Conservation (phyloP, 345 rosid genomes). For the Acer yangbiense region DNA sequence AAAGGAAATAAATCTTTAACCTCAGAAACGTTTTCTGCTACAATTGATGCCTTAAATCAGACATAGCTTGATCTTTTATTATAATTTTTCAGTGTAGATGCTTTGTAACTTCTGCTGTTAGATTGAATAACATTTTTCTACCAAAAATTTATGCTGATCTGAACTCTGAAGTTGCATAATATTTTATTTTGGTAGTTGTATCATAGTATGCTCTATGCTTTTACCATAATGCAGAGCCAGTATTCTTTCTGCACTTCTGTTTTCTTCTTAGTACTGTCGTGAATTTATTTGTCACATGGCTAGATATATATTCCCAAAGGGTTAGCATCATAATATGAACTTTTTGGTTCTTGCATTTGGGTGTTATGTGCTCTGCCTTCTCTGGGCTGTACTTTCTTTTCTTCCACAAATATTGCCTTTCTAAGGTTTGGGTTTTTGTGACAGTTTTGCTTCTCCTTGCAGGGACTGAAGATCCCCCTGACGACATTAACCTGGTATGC, state of each 20-base stretch:
- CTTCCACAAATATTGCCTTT: slow-evolving; percentile 1
- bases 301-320: background rate
- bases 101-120: background rate
- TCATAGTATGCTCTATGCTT: background rate
- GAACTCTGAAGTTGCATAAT: background rate
- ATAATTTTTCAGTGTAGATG: background rate
- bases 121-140: background rate
- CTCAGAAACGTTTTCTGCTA: slow-evolving; percentile 16
- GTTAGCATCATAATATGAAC: background rate
- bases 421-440: slow-evolving; percentile 23
- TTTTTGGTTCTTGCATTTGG: background rate
- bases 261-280: slow-evolving; percentile 4
- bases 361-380: background rate
- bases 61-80: background rate
- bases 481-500: slow-evolving; percentile 64
- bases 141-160: background rate
- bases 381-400: background rate
- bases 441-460: slow-evolving; percentile 41
- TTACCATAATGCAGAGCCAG: background rate
- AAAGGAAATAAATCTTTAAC: slow-evolving; percentile 67
- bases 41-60: slow-evolving; percentile 11
- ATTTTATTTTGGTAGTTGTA: background rate
- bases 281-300: background rate
- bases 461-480: slow-evolving; percentile 78
- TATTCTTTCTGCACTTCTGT: background rate